Percentiles rank a stretch among this genome's conserved stretches.
Evolutionary conservation across 495 filamentous ascomycete species (phyloP).

Genomic region (Xylaria cubensis): DNA sequence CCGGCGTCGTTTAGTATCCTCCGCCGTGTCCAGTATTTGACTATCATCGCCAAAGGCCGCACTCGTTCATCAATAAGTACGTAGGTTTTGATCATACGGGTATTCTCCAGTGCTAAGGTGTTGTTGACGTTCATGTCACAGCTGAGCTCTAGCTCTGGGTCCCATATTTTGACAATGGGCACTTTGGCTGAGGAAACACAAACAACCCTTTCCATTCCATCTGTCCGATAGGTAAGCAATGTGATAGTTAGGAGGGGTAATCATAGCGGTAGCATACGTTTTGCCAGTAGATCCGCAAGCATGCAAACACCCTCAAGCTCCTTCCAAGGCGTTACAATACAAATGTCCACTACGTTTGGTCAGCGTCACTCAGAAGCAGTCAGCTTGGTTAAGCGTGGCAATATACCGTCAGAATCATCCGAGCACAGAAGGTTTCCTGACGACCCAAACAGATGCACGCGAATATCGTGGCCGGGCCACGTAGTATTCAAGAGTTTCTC

Average conservation of each 20-base stretch:
- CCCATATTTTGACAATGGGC: constrained; percentile 98
- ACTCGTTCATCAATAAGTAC: constrained; percentile 92
- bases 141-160: constrained; percentile 87
- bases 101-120: constrained; percentile 91
- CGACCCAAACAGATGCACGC: constrained; percentile 93
- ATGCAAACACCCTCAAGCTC: constrained; percentile 85
- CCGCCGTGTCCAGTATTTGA: constrained; percentile 95
- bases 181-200: constrained; percentile 95
- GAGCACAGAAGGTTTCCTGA: constrained; percentile 95
- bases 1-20: constrained; percentile 95
- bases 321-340: constrained; percentile 87
- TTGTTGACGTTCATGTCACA: constrained; percentile 99
- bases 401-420: constrained; percentile 89
- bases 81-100: constrained; percentile 97
- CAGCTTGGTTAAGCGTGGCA: constrained; percentile 40
- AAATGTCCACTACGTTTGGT: constrained; percentile 83
- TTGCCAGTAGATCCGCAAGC: constrained; percentile 81
- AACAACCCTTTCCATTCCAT: constrained; percentile 94
- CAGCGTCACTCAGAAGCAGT: constrained; percentile 23
- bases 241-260: constrained; percentile 3
- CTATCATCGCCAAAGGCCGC: constrained; percentile 89
- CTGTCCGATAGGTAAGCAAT: constrained; percentile 53
- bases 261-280: constrained; percentile 64
- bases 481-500: constrained; percentile 84
- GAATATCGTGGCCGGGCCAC: constrained; percentile 91